Evolutionary conservation across 805 yeast genomes (phyloP).

Genomic region (Hagleromyces aurorensis): DNA sequence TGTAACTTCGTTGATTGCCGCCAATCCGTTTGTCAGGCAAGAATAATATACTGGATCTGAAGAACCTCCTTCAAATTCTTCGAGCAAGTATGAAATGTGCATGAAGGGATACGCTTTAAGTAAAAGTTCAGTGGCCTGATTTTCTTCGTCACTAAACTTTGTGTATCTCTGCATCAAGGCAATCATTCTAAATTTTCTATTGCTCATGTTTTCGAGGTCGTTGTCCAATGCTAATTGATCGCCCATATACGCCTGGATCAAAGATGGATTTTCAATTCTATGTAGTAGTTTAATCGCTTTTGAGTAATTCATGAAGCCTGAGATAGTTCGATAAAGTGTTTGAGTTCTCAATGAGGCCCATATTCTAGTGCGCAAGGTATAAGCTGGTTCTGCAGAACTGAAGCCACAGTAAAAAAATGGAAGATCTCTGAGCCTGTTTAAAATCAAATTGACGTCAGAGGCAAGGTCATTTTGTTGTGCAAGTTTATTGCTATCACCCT

Average conservation of each 20-base stretch:
- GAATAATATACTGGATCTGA: slow-evolving; percentile 43
- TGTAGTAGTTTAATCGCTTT: slow-evolving; percentile 64
- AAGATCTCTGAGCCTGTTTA: slow-evolving; percentile 46
- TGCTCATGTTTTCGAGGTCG: slow-evolving; percentile 65
- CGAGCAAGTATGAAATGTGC: slow-evolving; percentile 47
- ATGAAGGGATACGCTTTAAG: slow-evolving; percentile 67
- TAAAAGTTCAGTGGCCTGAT: slow-evolving; percentile 57
- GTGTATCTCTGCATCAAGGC: slow-evolving; percentile 84
- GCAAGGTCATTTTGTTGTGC: slow-evolving; percentile 1
- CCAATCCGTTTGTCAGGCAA: slow-evolving; percentile 57
- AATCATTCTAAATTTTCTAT: slow-evolving; percentile 69
- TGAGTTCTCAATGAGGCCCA: slow-evolving; percentile 87
- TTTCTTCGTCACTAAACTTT: slow-evolving; percentile 56
- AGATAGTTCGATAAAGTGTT: slow-evolving; percentile 72
- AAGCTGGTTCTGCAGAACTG: slow-evolving; percentile 55
- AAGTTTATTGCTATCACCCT: slow-evolving; percentile 1
- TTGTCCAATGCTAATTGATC: slow-evolving; percentile 51
- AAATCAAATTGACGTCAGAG: slow-evolving; percentile 22
- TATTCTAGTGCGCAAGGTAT: slow-evolving; percentile 62
- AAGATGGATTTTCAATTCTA: slow-evolving; percentile 55
- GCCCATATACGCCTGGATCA: slow-evolving; percentile 37
- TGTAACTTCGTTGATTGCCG: slow-evolving; percentile 45
- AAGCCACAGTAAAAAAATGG: slow-evolving; percentile 71
- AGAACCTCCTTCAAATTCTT: slow-evolving; percentile 27
- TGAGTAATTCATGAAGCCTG: slow-evolving; percentile 76